A percentile compares a stretch with the other conserved stretches of the same genome.
Conservation (phyloP, 768 basidiomycete genomes). For the Pisolithus albus region DNA sequence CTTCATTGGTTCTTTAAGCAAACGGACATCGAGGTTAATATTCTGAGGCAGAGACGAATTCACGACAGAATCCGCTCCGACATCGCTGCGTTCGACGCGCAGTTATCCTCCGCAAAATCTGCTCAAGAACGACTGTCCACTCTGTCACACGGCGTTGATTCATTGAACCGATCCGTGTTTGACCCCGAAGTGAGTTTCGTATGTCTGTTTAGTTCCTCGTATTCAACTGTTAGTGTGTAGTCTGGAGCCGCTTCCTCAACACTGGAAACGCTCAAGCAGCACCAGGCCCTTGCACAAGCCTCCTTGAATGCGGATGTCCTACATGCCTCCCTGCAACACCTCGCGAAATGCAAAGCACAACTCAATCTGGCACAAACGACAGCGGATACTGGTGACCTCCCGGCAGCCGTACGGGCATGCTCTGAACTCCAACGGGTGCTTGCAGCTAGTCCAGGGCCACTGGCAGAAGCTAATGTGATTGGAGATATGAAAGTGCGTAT, state of each 20-base stretch:
- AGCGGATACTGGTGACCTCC: constrained; percentile 52
- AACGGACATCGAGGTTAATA: constrained; percentile 9
- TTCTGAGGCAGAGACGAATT: constrained; percentile 48
- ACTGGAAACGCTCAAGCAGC: constrained; percentile 46
- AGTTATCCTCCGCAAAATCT: constrained; percentile 54
- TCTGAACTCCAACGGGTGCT: constrained; percentile 39
- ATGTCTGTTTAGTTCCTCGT: neutral
- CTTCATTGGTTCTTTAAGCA: neutral
- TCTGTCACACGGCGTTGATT: constrained; percentile 48
- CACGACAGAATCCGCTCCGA: constrained; percentile 66
- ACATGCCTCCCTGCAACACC: constrained; percentile 46
- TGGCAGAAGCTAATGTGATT: constrained; percentile 47
- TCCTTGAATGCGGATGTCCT: constrained; percentile 47
- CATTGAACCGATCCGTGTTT: constrained; percentile 44
- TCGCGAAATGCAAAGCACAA: constrained; percentile 45
- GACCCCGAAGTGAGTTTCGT: constrained; percentile 48
- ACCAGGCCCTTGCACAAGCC: constrained; percentile 59
- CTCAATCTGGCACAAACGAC: constrained; percentile 40
- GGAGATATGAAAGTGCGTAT: constrained; percentile 50
- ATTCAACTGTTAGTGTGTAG: constrained; percentile 33
- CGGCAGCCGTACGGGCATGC: constrained; percentile 51
- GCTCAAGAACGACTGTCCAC: constrained; percentile 53
- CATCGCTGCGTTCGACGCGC: constrained; percentile 55
- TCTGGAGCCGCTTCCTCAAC: constrained; percentile 61
- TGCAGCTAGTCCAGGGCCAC: constrained; percentile 40